A percentile compares a stretch with the other conserved stretches of the same genome.
Evolutionary conservation across 2,329 filamentous ascomycete species (phyloP).

Genomic region (Pseudohalonectria lignicola): DNA sequence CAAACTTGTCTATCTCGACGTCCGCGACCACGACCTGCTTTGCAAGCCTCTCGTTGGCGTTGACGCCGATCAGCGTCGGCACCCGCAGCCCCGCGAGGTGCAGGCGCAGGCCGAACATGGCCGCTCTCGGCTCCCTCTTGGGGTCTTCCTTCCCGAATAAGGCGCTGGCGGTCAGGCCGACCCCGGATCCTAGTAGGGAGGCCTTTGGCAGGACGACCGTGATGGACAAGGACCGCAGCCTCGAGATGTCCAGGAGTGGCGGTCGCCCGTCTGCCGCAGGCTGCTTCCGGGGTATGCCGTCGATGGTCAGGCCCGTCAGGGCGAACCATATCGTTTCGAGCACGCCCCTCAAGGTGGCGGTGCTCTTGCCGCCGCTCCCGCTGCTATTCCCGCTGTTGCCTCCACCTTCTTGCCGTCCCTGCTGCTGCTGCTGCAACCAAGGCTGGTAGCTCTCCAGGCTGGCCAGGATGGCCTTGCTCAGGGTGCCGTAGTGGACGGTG

Average conservation of each 20-base stretch:
- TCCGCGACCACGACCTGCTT: slow-evolving; percentile 58
- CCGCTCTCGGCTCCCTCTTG: slow-evolving; percentile 7
- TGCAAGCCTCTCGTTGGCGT: slow-evolving; percentile 54
- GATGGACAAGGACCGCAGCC: slow-evolving; percentile 36
- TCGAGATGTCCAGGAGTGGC: slow-evolving; percentile 20
- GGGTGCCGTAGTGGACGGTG: slow-evolving; percentile 64
- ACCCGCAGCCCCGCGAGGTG: slow-evolving; percentile 47
- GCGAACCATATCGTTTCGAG: slow-evolving; percentile 23
- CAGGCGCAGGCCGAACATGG: slow-evolving; percentile 19
- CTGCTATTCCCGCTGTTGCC: slow-evolving; percentile 10
- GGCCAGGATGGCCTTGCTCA: slow-evolving; percentile 54
- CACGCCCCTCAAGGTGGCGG: slow-evolving; percentile 14
- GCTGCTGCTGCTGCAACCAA: slow-evolving; percentile 1
- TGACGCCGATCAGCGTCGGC: slow-evolving; percentile 62
- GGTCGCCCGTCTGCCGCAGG: slow-evolving; percentile 15
- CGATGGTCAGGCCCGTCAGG: slow-evolving; percentile 23
- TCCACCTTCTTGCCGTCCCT: neutral
- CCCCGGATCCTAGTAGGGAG: slow-evolving; percentile 51
- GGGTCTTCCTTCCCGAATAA: slow-evolving; percentile 21
- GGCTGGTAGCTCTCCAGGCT: slow-evolving; percentile 19
- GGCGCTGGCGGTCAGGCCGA: slow-evolving; percentile 37
- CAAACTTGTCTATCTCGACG: slow-evolving; percentile 46
- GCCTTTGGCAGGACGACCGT: slow-evolving; percentile 55
- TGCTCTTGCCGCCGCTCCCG: slow-evolving; percentile 6
- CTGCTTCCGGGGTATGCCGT: slow-evolving; percentile 17